Conservation (phyloP, 768 basidiomycete genomes). For the Phallus indusiatus region DNA sequence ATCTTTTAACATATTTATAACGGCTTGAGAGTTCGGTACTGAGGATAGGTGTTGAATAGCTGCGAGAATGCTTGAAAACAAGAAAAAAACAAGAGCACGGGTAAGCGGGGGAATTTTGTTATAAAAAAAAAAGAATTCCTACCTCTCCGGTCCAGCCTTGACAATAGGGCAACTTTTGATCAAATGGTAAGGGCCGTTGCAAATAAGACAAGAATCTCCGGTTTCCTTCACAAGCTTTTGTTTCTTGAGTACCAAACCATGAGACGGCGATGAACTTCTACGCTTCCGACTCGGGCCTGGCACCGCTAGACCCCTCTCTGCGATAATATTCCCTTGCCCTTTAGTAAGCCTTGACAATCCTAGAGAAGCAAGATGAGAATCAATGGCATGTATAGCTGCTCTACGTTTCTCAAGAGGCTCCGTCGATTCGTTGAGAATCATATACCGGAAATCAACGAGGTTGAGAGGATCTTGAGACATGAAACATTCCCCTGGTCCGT, state of each 20-base stretch:
- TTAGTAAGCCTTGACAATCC: constrained; percentile 47
- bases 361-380: constrained; percentile 47
- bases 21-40: neutral
- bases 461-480: constrained; percentile 62
- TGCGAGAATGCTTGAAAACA: neutral
- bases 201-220: constrained; percentile 37
- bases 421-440: constrained; percentile 53
- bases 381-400: constrained; percentile 62
- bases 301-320: constrained; percentile 6
- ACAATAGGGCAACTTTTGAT: constrained; percentile 50
- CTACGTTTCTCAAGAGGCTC: constrained; percentile 55
- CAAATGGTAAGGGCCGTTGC: constrained; percentile 36
- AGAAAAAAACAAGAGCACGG: neutral
- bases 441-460: constrained; percentile 58
- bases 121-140: neutral
- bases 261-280: constrained; percentile 15
- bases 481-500: constrained; percentile 41
- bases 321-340: constrained; percentile 49
- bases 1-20: neutral
- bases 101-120: neutral
- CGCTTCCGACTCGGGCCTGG: neutral
- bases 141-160: constrained; percentile 46
- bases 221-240: constrained; percentile 30
- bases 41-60: neutral
- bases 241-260: constrained; percentile 8